phyloP scores from a whole-genome alignment of 2,329 filamentous ascomycete species.

The Podosphaera aphanis region DNA sequence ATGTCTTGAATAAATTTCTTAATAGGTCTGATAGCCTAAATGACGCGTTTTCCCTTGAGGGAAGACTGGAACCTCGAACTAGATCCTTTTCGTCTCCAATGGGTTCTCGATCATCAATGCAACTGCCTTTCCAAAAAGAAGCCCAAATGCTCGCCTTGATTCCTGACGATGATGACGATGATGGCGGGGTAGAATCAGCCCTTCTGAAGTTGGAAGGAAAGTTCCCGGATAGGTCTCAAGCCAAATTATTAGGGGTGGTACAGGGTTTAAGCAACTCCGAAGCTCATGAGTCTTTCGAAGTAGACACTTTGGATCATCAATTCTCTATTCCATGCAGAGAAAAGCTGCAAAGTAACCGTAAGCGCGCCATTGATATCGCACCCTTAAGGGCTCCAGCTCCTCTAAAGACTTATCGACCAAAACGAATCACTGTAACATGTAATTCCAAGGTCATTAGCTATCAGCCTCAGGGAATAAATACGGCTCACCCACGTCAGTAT shows the following conservation, averaged over 20 bases:
- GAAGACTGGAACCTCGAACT: neutral
- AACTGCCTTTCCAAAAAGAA: constrained; percentile 50
- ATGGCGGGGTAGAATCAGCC: constrained; percentile 81
- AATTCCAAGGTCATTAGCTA: constrained; percentile 11
- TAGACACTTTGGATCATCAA: constrained; percentile 4
- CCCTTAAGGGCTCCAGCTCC: constrained; percentile 15
- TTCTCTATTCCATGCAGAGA: constrained; percentile 7
- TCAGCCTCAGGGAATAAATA: constrained; percentile 9
- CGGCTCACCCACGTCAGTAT: neutral
- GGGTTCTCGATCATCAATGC: neutral
- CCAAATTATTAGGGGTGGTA: constrained; percentile 8
- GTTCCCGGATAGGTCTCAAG: constrained; percentile 31
- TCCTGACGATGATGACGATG: constrained; percentile 54
- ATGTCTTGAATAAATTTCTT: neutral
- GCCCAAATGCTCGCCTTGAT: constrained; percentile 71
- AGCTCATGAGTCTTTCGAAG: constrained; percentile 6
- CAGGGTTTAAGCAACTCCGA: constrained; percentile 3
- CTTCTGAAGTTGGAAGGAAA: constrained; percentile 79
- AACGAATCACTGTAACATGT: constrained; percentile 7
- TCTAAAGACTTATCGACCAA: constrained; percentile 8
- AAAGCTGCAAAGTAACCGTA: constrained; percentile 24
- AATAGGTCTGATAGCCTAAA: neutral
- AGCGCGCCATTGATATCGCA: constrained; percentile 23
- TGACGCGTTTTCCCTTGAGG: neutral
- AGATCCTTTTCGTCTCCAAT: constrained; percentile 14